phyloP scores from a whole-genome alignment of 257 asterid species.

The Capsicum rhomboideum region DNA sequence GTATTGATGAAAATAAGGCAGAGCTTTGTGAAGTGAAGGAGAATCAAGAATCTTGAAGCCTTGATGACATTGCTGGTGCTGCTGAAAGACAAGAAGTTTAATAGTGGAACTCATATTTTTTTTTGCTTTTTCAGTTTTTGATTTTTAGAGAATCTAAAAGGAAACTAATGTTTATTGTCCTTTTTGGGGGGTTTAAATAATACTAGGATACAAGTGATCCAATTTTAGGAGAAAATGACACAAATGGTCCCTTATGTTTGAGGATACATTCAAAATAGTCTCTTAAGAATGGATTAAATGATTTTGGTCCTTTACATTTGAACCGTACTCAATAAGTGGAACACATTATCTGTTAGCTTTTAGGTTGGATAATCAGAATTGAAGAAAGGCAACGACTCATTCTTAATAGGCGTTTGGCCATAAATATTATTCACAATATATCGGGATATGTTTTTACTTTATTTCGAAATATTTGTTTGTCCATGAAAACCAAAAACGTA shows the following conservation, averaged over 20 bases:
- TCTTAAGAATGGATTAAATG: too few species aligned
- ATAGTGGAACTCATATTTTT: conserved; percentile 30
- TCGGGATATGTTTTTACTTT: too few species aligned
- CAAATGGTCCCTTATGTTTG: not conserved
- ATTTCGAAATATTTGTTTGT: too few species aligned
- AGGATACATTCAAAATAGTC: too few species aligned
- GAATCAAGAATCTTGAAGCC: conserved; percentile 12
- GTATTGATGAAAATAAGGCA: not conserved
- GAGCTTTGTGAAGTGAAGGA: conserved; percentile 12
- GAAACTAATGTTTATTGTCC: not conserved
- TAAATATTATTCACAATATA: too few species aligned
- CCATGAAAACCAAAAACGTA: too few species aligned
- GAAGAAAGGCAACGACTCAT: too few species aligned
- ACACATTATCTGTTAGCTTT: too few species aligned
- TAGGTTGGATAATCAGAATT: too few species aligned
- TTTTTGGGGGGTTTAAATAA: not conserved
- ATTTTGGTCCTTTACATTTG: too few species aligned
- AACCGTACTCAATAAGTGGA: too few species aligned
- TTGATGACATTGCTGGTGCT: not conserved
- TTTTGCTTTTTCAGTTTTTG: not conserved
- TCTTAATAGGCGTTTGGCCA: too few species aligned
- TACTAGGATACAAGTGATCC: not conserved
- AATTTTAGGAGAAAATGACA: not conserved
- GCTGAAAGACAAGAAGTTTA: conserved; percentile 28
- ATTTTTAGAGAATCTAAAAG: not conserved